Conservation (phyloP, 805 yeast genomes). For the Grigorovia yakushimaensis region DNA sequence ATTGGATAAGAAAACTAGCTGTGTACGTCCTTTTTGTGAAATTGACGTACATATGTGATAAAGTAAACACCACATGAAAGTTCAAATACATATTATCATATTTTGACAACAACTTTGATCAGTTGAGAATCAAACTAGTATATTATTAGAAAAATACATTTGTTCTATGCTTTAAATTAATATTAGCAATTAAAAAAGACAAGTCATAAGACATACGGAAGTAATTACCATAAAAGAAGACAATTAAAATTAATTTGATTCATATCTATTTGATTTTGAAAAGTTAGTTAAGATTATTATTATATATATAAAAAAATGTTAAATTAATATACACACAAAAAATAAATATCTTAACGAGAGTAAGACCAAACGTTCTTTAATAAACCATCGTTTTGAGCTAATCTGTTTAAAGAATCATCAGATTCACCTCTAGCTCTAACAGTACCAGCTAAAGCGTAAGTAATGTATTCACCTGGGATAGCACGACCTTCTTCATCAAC, state of each 20-base stretch:
- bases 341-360: slow-evolving; percentile 57
- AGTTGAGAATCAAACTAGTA: no score
- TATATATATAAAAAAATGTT: background rate
- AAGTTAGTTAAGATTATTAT: background rate
- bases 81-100: no score
- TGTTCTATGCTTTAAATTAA: no score
- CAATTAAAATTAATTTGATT: background rate
- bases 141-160: no score
- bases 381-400: slow-evolving; percentile 97
- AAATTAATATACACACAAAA: background rate
- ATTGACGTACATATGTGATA: no score
- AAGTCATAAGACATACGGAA: no score
- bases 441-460: slow-evolving; percentile 96
- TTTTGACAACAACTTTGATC: no score
- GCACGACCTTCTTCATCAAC: slow-evolving; percentile 96
- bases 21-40: no score
- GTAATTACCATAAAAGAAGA: background rate
- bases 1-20: no score
- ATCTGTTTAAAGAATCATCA: slow-evolving; percentile 98
- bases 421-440: slow-evolving; percentile 99
- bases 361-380: slow-evolving; percentile 91
- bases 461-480: slow-evolving; percentile 79
- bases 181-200: no score
- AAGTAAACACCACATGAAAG: no score
- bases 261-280: background rate